Evolutionary conservation across 2,329 filamentous ascomycete species (phyloP).

Genomic region (Fusarium sp.): DNA sequence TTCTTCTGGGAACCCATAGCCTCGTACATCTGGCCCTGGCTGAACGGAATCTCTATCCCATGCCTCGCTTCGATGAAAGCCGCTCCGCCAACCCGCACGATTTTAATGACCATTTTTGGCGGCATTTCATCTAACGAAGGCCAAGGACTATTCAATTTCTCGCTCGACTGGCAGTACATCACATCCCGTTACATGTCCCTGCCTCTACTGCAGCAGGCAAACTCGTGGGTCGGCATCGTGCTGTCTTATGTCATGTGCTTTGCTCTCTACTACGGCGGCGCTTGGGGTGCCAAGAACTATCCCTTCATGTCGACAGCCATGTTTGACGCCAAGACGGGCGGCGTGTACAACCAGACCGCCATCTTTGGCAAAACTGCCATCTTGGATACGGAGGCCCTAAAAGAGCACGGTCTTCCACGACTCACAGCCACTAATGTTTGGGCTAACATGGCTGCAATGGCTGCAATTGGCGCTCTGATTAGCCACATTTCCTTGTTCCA

Average conservation of each 20-base stretch:
- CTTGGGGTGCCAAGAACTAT: constrained; percentile 55
- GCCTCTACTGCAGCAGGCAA: constrained; percentile 57
- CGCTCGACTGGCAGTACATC: constrained; percentile 64
- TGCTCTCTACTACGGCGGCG: constrained; percentile 59
- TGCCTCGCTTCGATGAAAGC: constrained; percentile 62
- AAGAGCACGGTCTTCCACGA: constrained; percentile 45
- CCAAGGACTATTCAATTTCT: constrained; percentile 58
- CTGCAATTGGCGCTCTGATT: constrained; percentile 42
- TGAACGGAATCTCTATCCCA: constrained; percentile 60
- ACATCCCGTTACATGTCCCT: constrained; percentile 54
- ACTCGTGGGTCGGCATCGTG: constrained; percentile 56
- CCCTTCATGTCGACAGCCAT: constrained; percentile 53
- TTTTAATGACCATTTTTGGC: constrained; percentile 54
- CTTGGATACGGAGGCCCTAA: constrained; percentile 49
- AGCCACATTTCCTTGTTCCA: constrained; percentile 41
- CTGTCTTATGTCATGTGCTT: constrained; percentile 55
- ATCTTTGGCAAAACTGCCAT: constrained; percentile 44
- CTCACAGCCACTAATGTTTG: constrained; percentile 49
- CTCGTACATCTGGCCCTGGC: constrained; percentile 61
- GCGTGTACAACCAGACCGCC: constrained; percentile 34
- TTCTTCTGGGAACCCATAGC: constrained; percentile 65
- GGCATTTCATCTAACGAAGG: constrained; percentile 58
- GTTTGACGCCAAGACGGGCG: constrained; percentile 47
- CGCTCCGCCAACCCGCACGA: constrained; percentile 37
- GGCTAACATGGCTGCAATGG: constrained; percentile 52